These are phyloP conservation scores for Globisporangium perplexum DNA, from an alignment of 352 stramenopile genomes.

Conservation along the genomic window DNA sequence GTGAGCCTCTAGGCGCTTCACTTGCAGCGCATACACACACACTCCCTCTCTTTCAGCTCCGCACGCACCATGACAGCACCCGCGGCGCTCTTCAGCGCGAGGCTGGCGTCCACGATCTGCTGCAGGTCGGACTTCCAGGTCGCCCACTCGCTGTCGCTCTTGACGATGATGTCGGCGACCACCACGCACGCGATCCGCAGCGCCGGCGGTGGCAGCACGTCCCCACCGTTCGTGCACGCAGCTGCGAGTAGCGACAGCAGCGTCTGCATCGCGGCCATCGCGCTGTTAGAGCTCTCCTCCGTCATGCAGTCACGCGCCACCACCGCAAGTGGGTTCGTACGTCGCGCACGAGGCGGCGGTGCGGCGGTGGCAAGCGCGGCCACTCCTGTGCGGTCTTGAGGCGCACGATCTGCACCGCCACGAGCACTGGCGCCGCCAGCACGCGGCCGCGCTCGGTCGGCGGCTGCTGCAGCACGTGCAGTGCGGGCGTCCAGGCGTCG, in stretches of 20 bases:
- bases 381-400: slow-evolving; percentile 59
- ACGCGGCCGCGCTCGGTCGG: slow-evolving; percentile 13
- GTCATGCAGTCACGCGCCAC: neutral
- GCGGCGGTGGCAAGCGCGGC: slow-evolving; percentile 22
- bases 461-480: slow-evolving; percentile 46
- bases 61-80: slow-evolving; percentile 27
- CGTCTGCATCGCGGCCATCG: slow-evolving; percentile 17
- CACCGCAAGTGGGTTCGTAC: slow-evolving; percentile 15
- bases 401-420: slow-evolving; percentile 66
- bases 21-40: too few relatives aligned
- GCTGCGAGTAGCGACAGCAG: slow-evolving; percentile 36
- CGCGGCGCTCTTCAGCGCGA: slow-evolving; percentile 23
- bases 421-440: slow-evolving; percentile 33
- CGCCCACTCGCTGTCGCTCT: slow-evolving; percentile 31
- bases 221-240: slow-evolving; percentile 19
- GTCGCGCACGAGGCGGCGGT: slow-evolving; percentile 35
- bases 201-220: slow-evolving; percentile 15
- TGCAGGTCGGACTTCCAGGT: slow-evolving; percentile 46
- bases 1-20: neutral
- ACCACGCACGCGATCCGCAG: slow-evolving; percentile 46
- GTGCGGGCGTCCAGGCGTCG: slow-evolving; percentile 48
- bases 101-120: slow-evolving; percentile 32
- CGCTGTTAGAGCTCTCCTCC: neutral
- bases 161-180: slow-evolving; percentile 41
- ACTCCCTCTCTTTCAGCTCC: neutral